A percentile compares a stretch with the other conserved stretches of the same genome.
phyloP scores from a whole-genome alignment of 345 rosid species.

The Nephelium lappaceum region DNA sequence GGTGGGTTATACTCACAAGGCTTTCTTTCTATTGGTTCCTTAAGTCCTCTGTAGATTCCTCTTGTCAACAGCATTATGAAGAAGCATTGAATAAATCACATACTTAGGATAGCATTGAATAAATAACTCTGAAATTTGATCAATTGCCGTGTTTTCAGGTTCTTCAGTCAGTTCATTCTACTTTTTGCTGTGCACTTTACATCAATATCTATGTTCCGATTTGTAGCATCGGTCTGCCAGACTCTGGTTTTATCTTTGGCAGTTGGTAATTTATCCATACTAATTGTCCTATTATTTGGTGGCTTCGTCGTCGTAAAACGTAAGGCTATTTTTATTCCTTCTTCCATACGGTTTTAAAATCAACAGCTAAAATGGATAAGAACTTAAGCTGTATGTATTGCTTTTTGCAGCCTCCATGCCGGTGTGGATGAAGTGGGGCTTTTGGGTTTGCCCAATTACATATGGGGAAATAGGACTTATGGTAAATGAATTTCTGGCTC shows the following conservation, averaged over 20 bases:
- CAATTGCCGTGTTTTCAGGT: constrained; percentile 40
- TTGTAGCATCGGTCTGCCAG: constrained; percentile 60
- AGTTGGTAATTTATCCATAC: constrained; percentile 48
- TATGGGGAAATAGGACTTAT: constrained; percentile 73
- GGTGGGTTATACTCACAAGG: constrained; percentile 39
- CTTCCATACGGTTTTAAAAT: neutral
- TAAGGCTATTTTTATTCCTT: constrained; percentile 28
- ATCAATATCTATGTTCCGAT: constrained; percentile 71
- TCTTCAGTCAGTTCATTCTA: constrained; percentile 61
- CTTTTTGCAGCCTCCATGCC: constrained; percentile 67
- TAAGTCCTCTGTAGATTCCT: no score
- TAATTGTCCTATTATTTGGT: constrained; percentile 48
- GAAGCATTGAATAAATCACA: no score
- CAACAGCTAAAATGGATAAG: neutral
- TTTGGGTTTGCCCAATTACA: constrained; percentile 69
- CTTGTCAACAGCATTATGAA: no score
- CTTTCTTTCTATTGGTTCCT: no score
- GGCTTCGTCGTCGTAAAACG: constrained; percentile 68
- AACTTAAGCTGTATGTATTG: neutral
- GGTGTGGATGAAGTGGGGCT: constrained; percentile 73
- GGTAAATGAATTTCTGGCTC: constrained; percentile 72
- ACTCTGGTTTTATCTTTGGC: constrained; percentile 49
- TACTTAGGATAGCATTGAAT: no score
- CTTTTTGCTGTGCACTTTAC: constrained; percentile 62
- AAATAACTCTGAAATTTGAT: no score